phyloP scores from a whole-genome alignment of 192 early-diverging fungal species.

The Gryganskiella cystojenkinii region DNA sequence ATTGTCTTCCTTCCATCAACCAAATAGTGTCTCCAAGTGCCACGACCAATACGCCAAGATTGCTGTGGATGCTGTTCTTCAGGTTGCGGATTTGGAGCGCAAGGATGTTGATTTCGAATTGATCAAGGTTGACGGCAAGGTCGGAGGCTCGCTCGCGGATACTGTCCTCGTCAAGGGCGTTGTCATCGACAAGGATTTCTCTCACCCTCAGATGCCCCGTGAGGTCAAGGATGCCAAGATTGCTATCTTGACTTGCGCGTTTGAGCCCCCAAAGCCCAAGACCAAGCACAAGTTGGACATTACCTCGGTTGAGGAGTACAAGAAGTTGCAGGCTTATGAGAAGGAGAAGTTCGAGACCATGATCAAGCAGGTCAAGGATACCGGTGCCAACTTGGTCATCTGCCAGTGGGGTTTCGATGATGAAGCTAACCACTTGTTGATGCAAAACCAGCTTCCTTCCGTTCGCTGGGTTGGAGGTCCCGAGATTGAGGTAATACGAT shows the following conservation, averaged over 20 bases:
- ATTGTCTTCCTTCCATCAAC: neutral
- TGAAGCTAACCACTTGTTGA: conserved; percentile 98
- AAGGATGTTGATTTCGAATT: conserved; percentile 99
- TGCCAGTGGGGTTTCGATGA: conserved; percentile 99
- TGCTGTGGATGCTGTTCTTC: conserved; percentile 97
- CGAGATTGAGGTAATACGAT: conserved; percentile 87
- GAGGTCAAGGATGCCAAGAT: conserved; percentile 95
- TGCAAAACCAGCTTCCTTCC: conserved; percentile 97
- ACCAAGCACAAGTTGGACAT: conserved; percentile 99
- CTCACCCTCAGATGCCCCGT: conserved; percentile 99
- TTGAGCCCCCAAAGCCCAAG: conserved; percentile 99
- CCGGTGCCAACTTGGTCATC: conserved; percentile 97
- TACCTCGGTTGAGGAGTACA: conserved; percentile 97
- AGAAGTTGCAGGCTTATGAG: conserved; percentile 97
- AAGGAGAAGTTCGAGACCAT: conserved; percentile 96
- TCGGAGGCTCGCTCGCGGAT: conserved; percentile 96
- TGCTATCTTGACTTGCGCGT: conserved; percentile 99
- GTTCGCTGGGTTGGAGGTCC: conserved; percentile 99
- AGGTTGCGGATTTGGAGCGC: conserved; percentile 98
- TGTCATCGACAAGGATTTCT: conserved; percentile 99
- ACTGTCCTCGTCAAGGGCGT: conserved; percentile 96
- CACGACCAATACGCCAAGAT: conserved; percentile 98
- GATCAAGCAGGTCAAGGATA: conserved; percentile 97
- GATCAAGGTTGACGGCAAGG: conserved; percentile 99
- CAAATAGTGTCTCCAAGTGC: conserved; percentile 98